Evolutionary conservation across 139 green algal species (phyloP).

Genomic region (Monoraphidium neglectum): DNA sequence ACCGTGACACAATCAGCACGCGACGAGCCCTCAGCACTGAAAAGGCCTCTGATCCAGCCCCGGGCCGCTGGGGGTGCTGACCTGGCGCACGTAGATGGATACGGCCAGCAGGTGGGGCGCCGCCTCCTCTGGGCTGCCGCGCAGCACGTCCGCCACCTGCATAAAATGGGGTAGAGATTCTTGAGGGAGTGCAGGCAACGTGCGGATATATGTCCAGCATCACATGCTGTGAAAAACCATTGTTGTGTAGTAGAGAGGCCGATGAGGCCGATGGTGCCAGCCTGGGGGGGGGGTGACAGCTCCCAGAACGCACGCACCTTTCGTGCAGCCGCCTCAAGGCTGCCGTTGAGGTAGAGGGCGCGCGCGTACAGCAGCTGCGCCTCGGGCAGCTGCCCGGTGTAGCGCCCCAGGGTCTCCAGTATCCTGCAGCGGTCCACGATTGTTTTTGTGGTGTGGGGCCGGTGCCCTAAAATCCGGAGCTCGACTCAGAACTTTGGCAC

Average conservation of each 20-base stretch:
- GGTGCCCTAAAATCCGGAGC: neutral
- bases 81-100: constrained; percentile 57
- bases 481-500: neutral
- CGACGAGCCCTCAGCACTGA: no score
- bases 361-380: constrained; percentile 57
- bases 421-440: no score
- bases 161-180: no score
- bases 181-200: no score
- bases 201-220: no score
- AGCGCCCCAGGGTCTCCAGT: constrained; percentile 42
- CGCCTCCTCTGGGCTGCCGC: constrained; percentile 40
- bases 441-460: neutral
- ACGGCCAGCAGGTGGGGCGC: constrained; percentile 65
- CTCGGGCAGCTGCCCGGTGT: constrained; percentile 7
- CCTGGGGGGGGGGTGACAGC: no score
- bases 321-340: constrained; percentile 54
- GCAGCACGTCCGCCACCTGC: constrained; percentile 53
- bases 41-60: no score
- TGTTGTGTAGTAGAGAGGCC: no score
- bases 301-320: no score
- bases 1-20: no score
- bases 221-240: no score
- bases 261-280: no score
- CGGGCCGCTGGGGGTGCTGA: neutral
- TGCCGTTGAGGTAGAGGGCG: constrained; percentile 58